These are phyloP conservation scores for Fusarium multiceps DNA, from an alignment of 2,329 filamentous ascomycete species.

Conservation along the genomic window DNA sequence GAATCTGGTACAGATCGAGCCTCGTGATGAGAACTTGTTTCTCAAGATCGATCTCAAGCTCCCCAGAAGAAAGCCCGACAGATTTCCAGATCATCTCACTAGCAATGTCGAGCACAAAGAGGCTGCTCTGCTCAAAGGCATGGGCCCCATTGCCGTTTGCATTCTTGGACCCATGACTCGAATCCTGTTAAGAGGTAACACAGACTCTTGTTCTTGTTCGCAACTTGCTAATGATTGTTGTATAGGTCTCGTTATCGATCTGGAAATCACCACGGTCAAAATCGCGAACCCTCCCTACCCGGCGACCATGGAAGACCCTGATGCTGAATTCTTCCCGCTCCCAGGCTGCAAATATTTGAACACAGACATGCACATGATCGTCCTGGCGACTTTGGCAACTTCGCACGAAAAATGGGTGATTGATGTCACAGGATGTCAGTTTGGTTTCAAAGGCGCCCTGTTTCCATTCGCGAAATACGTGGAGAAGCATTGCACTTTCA, in stretches of 20 bases:
- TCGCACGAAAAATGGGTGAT: conserved; percentile 25
- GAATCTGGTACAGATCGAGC: conserved; percentile 5
- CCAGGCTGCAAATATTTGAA: too few relatives aligned
- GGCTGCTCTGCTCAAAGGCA: conserved; percentile 4
- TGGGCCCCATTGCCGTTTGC: background rate
- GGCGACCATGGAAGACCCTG: too few relatives aligned
- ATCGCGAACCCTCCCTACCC: too few relatives aligned
- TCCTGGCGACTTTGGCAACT: background rate
- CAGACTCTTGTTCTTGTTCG: too few relatives aligned
- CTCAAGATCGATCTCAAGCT: background rate
- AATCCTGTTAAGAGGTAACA: conserved; percentile 9
- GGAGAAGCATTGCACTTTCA: background rate
- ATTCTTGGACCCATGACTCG: conserved; percentile 23
- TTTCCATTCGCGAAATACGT: conserved; percentile 21
- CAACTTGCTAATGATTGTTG: background rate
- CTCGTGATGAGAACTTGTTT: conserved; percentile 1
- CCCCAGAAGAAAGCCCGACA: background rate
- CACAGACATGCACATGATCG: background rate
- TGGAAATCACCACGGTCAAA: too few relatives aligned
- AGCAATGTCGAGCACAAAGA: conserved; percentile 12
- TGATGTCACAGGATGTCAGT: conserved; percentile 29
- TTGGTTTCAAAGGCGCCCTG: conserved; percentile 27
- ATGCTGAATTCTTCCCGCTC: too few relatives aligned
- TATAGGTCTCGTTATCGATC: too few relatives aligned
- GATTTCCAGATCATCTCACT: conserved; percentile 19